Evolutionary conservation across 129 eudicot species (phyloP).

Genomic region (Arctium lappa): DNA sequence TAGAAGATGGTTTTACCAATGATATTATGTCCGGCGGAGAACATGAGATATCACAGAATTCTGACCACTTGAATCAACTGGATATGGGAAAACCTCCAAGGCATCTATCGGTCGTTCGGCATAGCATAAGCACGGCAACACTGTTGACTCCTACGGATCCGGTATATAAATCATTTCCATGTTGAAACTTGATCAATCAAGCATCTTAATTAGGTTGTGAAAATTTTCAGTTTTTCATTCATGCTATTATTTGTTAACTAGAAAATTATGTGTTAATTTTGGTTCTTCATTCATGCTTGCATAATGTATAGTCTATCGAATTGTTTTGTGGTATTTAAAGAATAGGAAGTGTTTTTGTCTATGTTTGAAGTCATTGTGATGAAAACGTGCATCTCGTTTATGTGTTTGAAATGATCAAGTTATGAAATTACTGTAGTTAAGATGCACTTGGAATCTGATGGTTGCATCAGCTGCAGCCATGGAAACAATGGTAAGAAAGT

Average conservation of each 20-base stretch:
- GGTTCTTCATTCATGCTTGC: not conserved
- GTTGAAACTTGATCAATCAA: conserved; percentile 1
- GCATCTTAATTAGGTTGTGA: not conserved
- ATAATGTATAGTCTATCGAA: not conserved
- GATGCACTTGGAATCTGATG: not conserved
- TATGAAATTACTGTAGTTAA: not conserved
- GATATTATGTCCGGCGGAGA: conserved; percentile 32
- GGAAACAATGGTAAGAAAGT: too few relatives aligned
- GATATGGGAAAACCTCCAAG: conserved; percentile 56
- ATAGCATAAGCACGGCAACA: conserved; percentile 50
- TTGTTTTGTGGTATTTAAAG: not conserved
- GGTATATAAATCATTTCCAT: conserved; percentile 34
- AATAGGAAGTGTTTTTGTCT: not conserved
- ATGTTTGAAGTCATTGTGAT: conserved; percentile 3
- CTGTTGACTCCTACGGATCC: conserved; percentile 40
- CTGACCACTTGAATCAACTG: conserved; percentile 42
- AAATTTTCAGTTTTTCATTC: not conserved
- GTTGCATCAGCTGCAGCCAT: not conserved
- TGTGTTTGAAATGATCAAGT: not conserved
- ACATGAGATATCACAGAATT: conserved; percentile 45
- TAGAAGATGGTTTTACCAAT: conserved; percentile 44
- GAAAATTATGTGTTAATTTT: not conserved
- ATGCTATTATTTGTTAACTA: not conserved
- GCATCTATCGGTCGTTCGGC: conserved; percentile 55
- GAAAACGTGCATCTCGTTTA: not conserved